Evolutionary conservation across 352 stramenopile species (phyloP).

Genomic region (Globisporangium uncinulatum): DNA sequence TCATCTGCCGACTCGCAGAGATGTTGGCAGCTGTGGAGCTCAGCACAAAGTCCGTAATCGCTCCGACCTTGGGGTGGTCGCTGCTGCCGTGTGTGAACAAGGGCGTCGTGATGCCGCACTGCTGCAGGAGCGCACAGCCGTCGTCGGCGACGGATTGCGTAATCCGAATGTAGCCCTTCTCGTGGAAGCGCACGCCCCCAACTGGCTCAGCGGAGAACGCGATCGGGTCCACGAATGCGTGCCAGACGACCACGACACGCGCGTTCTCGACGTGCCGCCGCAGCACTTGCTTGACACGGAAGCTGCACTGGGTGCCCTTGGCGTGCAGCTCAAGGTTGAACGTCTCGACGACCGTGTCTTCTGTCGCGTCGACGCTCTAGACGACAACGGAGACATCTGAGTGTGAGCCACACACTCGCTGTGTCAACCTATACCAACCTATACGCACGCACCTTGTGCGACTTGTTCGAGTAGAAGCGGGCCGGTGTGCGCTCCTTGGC

Average conservation of each 20-base stretch:
- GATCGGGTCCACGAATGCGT: constrained; percentile 42
- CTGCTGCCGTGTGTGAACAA: constrained; percentile 14
- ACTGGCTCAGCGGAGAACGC: constrained; percentile 44
- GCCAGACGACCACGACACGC: constrained; percentile 54
- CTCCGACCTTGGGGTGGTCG: too few species aligned
- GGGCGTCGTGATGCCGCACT: constrained; percentile 54
- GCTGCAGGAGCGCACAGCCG: constrained; percentile 37
- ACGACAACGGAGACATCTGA: neutral
- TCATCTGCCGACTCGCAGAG: too few species aligned
- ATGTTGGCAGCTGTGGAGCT: too few species aligned
- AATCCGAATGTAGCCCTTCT: constrained; percentile 53
- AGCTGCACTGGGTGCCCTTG: constrained; percentile 43
- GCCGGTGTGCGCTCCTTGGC: constrained; percentile 3
- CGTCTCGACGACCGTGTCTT: constrained; percentile 58
- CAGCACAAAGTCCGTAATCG: too few species aligned
- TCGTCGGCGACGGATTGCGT: constrained; percentile 27
- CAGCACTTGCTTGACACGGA: constrained; percentile 52
- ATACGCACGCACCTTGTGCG: neutral
- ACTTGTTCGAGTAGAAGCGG: constrained; percentile 3
- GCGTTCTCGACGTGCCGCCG: constrained; percentile 37
- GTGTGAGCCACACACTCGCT: neutral
- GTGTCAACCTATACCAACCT: neutral
- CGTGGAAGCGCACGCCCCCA: constrained; percentile 34
- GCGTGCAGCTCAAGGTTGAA: constrained; percentile 45
- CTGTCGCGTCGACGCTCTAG: constrained; percentile 5